Conservation (phyloP, 1,284 basidiomycete genomes). For the Irpex lacteus region DNA sequence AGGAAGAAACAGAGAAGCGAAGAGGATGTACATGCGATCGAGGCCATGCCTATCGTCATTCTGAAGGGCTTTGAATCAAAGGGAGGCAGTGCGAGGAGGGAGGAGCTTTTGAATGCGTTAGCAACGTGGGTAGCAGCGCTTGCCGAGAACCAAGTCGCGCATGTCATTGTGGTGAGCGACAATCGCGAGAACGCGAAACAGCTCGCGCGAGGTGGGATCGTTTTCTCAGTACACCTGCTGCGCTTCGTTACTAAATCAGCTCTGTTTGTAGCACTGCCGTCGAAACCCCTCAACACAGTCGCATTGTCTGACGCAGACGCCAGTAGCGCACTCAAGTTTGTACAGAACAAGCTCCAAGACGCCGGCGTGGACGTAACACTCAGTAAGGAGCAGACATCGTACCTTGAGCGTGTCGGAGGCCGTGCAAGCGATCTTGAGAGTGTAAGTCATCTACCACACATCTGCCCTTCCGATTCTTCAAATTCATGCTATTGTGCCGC, state of each 20-base stretch:
- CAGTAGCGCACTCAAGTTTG: slow-evolving; percentile 75
- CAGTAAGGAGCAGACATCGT: slow-evolving; percentile 47
- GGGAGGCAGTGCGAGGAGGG: slow-evolving; percentile 61
- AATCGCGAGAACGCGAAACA: slow-evolving; percentile 86
- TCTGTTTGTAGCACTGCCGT: slow-evolving; percentile 67
- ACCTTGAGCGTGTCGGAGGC: slow-evolving; percentile 79
- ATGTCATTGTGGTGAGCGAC: slow-evolving; percentile 90
- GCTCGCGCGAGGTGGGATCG: slow-evolving; percentile 66
- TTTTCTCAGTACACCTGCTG: neutral
- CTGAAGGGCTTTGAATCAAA: slow-evolving; percentile 72
- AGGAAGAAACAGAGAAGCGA: slow-evolving; percentile 30
- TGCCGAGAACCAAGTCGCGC: slow-evolving; percentile 82
- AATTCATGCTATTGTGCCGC: too few relatives aligned
- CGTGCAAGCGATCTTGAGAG: slow-evolving; percentile 84
- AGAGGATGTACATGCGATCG: slow-evolving; percentile 49
- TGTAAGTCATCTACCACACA: slow-evolving; percentile 39
- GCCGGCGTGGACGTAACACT: slow-evolving; percentile 51
- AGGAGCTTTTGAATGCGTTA: slow-evolving; percentile 75
- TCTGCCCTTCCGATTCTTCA: too few relatives aligned
- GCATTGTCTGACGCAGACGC: slow-evolving; percentile 85
- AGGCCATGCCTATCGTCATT: slow-evolving; percentile 80
- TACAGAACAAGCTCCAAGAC: slow-evolving; percentile 77
- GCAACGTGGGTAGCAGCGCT: slow-evolving; percentile 86
- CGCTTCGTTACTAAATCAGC: neutral
- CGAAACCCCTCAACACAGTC: slow-evolving; percentile 80